Base-by-base conservation (phyloP, 2,329 filamentous ascomycete genomes). In the Fusarium sp. region DNA sequence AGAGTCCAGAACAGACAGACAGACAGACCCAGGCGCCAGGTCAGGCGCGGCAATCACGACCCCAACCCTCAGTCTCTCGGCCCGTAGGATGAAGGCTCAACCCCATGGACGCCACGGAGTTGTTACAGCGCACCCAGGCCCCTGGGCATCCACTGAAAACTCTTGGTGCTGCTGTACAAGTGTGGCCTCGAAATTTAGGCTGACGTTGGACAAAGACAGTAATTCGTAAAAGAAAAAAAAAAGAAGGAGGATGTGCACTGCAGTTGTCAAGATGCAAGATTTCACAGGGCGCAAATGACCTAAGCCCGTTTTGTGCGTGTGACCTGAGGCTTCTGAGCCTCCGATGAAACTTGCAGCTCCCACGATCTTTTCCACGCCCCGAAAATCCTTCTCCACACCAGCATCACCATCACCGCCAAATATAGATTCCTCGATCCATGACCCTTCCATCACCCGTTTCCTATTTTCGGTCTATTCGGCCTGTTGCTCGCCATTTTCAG, bases 341-440 rank as follows among this genome's bases (percentile, higher is more conserved):
- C 48, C 55, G 44, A 37, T 55, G 18, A 18, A 27, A 13, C 36
- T n/a, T 39, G 36, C 23, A 18, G 53, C 10, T 37, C 43, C 12
- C 34, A 3, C 16, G 47, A 54, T 60, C 44, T 56, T 52, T 41
- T 39, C 43, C 15, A 34, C 39, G 28, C 11, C 36, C 43, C 4
- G 15, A 50, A 67, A 60, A 66, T 36, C 34, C 40, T 47, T 64
- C 53, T 39, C 68, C 68, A 71, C 68, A 44, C 37, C 40, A 57
- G 48, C 51, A 47, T 52, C 30, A 16, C 40, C 50, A 65, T 18
- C 54, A 47, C 48, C 44, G 11, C 39, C 62, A 66, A 54, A 52
- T 55, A 36, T 56, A 41, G 46, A 16, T 40, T 46, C 55, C 50
- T 23, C 23, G 34, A 65, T 71, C 67, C 59, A 71, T 68, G 55